These are phyloP conservation scores for Acanthamoeba lenticulata DNA, from an alignment of 208 protist species.

Conservation along the genomic window DNA sequence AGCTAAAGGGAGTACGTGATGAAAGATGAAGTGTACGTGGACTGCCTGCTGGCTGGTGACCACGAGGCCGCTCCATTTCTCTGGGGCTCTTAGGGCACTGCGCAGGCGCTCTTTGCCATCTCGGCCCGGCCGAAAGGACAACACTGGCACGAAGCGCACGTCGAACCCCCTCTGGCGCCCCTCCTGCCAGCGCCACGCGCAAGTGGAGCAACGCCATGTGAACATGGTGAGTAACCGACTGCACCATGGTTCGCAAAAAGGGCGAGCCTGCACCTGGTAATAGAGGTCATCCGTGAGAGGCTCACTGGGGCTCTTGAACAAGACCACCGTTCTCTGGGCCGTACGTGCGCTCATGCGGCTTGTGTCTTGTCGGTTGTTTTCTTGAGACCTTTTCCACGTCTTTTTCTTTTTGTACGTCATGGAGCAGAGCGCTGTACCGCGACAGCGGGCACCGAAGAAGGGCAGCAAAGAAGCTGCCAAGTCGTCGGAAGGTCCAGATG, in stretches of 20 bases:
- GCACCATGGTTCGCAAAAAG: neutral
- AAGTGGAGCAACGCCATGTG: neutral
- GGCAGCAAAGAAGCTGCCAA: neutral
- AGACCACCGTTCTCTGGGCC: neutral
- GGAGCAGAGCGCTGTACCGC: neutral
- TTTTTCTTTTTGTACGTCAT: no score
- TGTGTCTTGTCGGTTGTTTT: neutral
- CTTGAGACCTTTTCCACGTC: no score
- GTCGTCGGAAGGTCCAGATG: neutral
- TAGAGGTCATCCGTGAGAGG: slow-evolving; percentile 6
- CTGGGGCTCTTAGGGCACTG: neutral
- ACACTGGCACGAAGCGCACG: slow-evolving; percentile 34
- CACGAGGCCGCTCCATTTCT: neutral
- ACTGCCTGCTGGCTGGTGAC: slow-evolving; percentile 42
- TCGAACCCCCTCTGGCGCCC: neutral
- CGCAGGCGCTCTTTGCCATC: neutral
- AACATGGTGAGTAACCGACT: neutral
- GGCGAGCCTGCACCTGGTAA: neutral
- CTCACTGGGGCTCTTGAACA: neutral
- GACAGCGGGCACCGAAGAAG: neutral
- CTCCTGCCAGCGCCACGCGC: neutral
- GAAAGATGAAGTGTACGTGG: neutral
- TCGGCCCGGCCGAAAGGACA: neutral
- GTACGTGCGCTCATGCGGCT: neutral
- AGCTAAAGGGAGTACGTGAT: neutral